phyloP scores from a whole-genome alignment of 2,329 filamentous ascomycete species.

The Paecilomyces dactylethromorphus region DNA sequence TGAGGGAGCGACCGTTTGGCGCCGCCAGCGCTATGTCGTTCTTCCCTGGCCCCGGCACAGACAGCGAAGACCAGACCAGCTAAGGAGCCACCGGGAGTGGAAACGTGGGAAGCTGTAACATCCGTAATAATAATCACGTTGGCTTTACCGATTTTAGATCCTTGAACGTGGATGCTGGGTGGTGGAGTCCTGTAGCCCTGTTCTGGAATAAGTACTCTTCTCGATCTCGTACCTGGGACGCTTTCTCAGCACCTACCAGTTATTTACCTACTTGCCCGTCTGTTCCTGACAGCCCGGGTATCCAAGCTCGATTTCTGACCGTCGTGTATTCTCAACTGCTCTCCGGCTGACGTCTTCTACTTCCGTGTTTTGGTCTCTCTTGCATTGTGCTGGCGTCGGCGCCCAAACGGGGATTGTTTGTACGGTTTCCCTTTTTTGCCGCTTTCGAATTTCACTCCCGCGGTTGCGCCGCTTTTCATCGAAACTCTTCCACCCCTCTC shows the following conservation, averaged over 20 bases:
- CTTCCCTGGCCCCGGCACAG: slow-evolving; percentile 15
- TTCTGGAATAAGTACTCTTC: slow-evolving; percentile 2
- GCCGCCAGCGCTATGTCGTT: slow-evolving; percentile 24
- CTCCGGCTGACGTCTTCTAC: neutral
- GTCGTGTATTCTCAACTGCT: neutral
- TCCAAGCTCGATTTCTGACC: neutral
- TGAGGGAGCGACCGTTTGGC: slow-evolving; percentile 26
- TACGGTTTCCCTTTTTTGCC: neutral
- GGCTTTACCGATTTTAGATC: neutral
- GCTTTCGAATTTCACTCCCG: neutral
- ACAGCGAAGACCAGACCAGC: neutral
- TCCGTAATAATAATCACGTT: slow-evolving; percentile 1
- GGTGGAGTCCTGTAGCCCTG: slow-evolving; percentile 5
- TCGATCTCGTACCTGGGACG: neutral
- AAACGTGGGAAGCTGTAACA: slow-evolving; percentile 12
- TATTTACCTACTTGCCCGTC: neutral
- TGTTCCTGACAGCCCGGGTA: neutral
- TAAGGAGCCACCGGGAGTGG: slow-evolving; percentile 10
- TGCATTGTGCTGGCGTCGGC: neutral
- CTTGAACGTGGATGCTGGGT: neutral
- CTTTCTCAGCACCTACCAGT: neutral
- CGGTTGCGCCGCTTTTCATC: neutral
- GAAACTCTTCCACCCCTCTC: neutral
- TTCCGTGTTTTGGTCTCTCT: neutral
- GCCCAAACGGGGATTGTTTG: neutral